These are phyloP conservation scores for Exobasidium rhododendri DNA, from an alignment of 1,284 basidiomycete genomes.

Conservation along the genomic window DNA sequence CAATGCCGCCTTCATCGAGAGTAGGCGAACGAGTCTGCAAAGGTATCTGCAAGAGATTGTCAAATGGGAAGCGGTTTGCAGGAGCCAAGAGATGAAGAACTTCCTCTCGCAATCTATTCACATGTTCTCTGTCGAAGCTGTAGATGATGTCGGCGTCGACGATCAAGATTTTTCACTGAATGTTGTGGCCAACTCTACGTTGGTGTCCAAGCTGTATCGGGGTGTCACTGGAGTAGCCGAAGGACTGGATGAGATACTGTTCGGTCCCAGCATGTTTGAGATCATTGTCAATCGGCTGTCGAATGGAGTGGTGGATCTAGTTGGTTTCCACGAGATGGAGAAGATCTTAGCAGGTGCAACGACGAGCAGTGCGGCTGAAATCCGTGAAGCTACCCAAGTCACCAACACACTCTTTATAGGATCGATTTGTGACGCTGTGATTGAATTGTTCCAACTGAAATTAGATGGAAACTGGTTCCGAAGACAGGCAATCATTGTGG, in stretches of 20 bases:
- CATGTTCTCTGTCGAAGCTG: background rate
- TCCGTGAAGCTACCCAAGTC: slow-evolving; percentile 76
- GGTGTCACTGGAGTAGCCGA: slow-evolving; percentile 40
- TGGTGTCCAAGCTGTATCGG: slow-evolving; percentile 26
- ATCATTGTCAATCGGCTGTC: slow-evolving; percentile 33
- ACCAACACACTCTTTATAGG: slow-evolving; percentile 75
- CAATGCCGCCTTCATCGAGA: slow-evolving; percentile 63
- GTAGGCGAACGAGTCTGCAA: slow-evolving; percentile 73
- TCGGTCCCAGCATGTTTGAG: slow-evolving; percentile 44
- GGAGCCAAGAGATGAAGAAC: background rate
- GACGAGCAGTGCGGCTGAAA: slow-evolving; percentile 57
- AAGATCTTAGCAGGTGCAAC: background rate
- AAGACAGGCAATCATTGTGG: slow-evolving; percentile 91
- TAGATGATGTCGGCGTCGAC: background rate
- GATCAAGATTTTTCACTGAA: background rate
- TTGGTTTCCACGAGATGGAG: background rate
- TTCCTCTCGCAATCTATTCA: slow-evolving; percentile 2
- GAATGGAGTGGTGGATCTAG: slow-evolving; percentile 26
- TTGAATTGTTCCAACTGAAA: slow-evolving; percentile 89
- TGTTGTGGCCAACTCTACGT: background rate
- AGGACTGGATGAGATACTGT: slow-evolving; percentile 40
- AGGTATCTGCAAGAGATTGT: slow-evolving; percentile 64
- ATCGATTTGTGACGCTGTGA: slow-evolving; percentile 87
- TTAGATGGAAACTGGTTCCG: slow-evolving; percentile 93
- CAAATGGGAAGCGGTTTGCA: background rate